Evolutionary conservation across 495 filamentous ascomycete species (phyloP), one percentile per base, ranked within the genome.

Genomic region (Penicillium bialowiezense): DNA sequence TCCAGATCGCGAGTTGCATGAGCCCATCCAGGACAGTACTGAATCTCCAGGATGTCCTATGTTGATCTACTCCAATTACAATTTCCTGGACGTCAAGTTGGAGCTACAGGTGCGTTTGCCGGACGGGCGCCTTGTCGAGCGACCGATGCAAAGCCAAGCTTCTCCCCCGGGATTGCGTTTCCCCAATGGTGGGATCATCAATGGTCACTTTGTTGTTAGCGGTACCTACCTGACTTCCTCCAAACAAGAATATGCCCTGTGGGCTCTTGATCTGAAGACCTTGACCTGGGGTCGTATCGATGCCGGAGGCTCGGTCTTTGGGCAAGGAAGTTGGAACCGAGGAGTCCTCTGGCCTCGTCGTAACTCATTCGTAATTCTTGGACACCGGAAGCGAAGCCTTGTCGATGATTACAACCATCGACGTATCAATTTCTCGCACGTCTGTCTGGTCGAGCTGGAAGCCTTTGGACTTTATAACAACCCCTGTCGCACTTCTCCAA

Each of bases 11-110:
- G 71, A 72, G 8, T 46, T 62, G 3, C 59, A 70, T 20, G 72
- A 76, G 39, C 58, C 67, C 13, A 56, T 52, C 14, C 67, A 67
- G 19, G 21, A 35, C 14, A 64, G 72, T 3, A 58, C 69, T 15
- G 75, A 50, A 68, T 73, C 54, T 12, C 80, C 87, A 28, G 78
- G 85, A 3, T 86, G 85, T 12, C 89, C 90, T 4, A 96, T 97
- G 90, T 77, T 98, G 43, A 95, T 98, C 24, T 98, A 98, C 65
- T 97, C 93, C 33, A 98, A 98, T 60, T 98, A 97, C 65, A 97
- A 98, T 66, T 98, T 98, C 63, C 65, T 97, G 31, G 91, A 97
- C 52, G 93, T 97, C 51, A 97, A 96, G 60, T 69, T 98, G 17
- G 93, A 97, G 63, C 75, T 98, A 24, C 95, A 97, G 60, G 80